Percentiles rank a stretch among this genome's conserved stretches.
Evolutionary conservation across 345 rosid genomes (phyloP).

Genomic region (Lumnitzera racemosa): DNA sequence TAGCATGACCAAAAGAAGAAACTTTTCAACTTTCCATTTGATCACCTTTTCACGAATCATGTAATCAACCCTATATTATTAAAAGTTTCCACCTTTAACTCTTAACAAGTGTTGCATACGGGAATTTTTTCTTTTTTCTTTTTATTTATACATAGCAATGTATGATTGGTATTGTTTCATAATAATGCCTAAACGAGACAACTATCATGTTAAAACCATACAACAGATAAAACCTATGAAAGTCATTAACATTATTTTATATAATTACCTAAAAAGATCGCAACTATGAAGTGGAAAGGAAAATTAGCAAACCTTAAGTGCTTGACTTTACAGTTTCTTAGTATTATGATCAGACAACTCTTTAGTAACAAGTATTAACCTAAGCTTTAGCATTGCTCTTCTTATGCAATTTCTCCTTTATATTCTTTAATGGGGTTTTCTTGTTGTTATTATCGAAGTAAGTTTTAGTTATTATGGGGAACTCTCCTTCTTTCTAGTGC

Average conservation of each 20-base stretch:
- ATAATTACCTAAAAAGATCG: neutral
- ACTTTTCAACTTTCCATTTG: too few species aligned
- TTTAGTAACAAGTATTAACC: constrained; percentile 73
- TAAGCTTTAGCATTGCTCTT: constrained; percentile 62
- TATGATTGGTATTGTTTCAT: too few species aligned
- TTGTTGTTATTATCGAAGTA: constrained; percentile 16
- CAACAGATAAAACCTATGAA: neutral
- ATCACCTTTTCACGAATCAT: too few species aligned
- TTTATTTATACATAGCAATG: too few species aligned
- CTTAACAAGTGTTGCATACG: too few species aligned
- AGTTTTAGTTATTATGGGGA: constrained; percentile 50
- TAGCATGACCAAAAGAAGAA: too few species aligned
- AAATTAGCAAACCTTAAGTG: constrained; percentile 52
- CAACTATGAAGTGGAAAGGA: neutral
- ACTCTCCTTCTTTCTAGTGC: constrained; percentile 8
- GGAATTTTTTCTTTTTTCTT: too few species aligned
- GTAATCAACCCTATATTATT: too few species aligned
- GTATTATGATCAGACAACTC: constrained; percentile 58
- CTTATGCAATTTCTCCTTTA: constrained; percentile 67
- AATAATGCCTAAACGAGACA: too few species aligned
- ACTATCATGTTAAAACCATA: too few species aligned
- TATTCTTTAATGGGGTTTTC: constrained; percentile 54
- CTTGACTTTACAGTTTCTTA: constrained; percentile 71
- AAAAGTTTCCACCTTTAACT: too few species aligned
- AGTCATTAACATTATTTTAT: neutral